phyloP scores from a whole-genome alignment of 169 alveolate genomes.

The Cryptosporidium meleagridis region DNA sequence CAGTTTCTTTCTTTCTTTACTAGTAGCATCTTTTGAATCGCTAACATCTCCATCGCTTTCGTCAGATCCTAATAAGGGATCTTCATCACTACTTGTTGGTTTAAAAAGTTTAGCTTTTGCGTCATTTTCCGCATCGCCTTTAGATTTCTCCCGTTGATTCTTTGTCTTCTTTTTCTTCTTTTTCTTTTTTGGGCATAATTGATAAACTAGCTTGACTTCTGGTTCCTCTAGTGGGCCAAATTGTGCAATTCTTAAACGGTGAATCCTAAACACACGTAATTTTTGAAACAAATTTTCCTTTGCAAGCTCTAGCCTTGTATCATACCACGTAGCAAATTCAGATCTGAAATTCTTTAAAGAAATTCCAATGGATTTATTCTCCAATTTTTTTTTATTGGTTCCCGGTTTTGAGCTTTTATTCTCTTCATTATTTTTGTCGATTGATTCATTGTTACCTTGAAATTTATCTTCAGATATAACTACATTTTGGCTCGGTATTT shows the following conservation, averaged over 20 bases:
- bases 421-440: not conserved
- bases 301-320: conserved; percentile 29
- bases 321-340: conserved; percentile 51
- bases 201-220: conserved; percentile 59
- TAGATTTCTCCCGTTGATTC: not conserved
- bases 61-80: conserved; percentile 17
- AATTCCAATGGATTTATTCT: not conserved
- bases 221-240: conserved; percentile 69
- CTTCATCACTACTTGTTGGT: conserved; percentile 66
- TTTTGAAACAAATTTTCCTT: conserved; percentile 34
- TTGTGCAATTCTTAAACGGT: conserved; percentile 61
- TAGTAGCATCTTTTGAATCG: conserved; percentile 2
- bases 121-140: not conserved
- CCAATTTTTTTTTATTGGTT: not conserved
- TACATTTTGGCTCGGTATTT: conserved; percentile 30
- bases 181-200: conserved; percentile 1
- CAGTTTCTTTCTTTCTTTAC: conserved; percentile 46
- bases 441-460: not conserved
- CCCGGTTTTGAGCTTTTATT: not conserved
- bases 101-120: not conserved
- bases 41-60: conserved; percentile 43
- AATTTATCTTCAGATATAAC: not conserved
- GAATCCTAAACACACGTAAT: conserved; percentile 47
- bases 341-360: conserved; percentile 62
- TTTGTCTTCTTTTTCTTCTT: conserved; percentile 12